These are phyloP conservation scores for Rheum nobile DNA, from an alignment of 148 eudicot species.

Conservation along the genomic window DNA sequence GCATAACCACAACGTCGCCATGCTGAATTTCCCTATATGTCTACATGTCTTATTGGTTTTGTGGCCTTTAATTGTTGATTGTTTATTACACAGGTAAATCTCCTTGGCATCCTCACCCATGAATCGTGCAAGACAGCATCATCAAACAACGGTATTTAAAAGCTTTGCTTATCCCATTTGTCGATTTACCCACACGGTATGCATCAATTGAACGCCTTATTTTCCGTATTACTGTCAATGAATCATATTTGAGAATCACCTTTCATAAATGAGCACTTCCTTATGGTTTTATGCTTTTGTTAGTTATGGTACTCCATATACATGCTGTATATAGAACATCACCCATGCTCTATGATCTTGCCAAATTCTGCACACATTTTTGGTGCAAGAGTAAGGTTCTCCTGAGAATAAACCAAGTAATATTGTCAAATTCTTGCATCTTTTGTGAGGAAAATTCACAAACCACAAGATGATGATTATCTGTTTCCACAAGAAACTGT, in stretches of 20 bases:
- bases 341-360: not conserved
- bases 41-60: not conserved
- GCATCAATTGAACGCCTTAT: not conserved
- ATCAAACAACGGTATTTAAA: not conserved
- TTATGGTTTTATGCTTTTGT: not conserved
- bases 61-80: not conserved
- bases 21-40: not conserved
- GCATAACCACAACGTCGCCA: not conserved
- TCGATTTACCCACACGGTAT: not conserved
- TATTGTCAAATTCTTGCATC: not conserved
- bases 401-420: too few relatives aligned
- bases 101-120: not conserved
- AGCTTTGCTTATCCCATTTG: not conserved
- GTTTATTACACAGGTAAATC: not conserved
- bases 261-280: not conserved
- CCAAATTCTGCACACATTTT: not conserved
- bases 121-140: not conserved
- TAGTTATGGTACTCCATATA: not conserved
- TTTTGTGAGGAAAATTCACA: not conserved
- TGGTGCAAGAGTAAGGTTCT: not conserved
- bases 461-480: not conserved
- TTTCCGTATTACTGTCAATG: not conserved
- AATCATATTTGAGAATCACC: not conserved
- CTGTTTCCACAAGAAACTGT: not conserved
- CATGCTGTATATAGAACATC: not conserved